These are phyloP conservation scores for Penicillium canariense DNA, from an alignment of 495 filamentous ascomycete species.

Conservation along the genomic window DNA sequence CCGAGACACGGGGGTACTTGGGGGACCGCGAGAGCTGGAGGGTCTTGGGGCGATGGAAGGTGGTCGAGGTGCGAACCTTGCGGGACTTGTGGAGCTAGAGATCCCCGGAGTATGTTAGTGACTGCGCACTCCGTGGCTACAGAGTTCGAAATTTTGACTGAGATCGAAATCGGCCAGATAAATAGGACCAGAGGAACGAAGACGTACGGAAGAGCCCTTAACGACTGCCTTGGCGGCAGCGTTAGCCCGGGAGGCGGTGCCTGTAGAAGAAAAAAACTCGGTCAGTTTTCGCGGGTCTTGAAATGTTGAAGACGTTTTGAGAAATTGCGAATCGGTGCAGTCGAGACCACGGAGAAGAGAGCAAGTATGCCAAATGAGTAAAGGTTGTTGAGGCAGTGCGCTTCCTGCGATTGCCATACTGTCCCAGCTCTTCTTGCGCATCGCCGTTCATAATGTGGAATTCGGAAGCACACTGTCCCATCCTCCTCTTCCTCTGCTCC, in stretches of 20 bases:
- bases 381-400: neutral
- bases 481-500: constrained; percentile 6
- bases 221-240: constrained; percentile 92
- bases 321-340: constrained; percentile 15
- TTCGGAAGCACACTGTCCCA: constrained; percentile 11
- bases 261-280: constrained; percentile 41
- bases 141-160: neutral
- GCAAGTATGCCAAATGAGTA: neutral
- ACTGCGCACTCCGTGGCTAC: neutral
- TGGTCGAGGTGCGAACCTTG: constrained; percentile 89
- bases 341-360: constrained; percentile 1
- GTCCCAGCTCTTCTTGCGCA: neutral
- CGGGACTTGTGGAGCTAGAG: constrained; percentile 67
- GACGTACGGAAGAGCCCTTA: constrained; percentile 69
- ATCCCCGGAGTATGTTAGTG: constrained; percentile 5
- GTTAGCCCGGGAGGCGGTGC: constrained; percentile 71
- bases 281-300: constrained; percentile 8
- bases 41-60: constrained; percentile 97
- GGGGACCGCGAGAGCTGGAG: constrained; percentile 84
- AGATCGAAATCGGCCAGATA: neutral
- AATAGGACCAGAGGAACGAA: neutral
- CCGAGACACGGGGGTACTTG: constrained; percentile 95
- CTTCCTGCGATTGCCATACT: neutral
- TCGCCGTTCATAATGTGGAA: constrained; percentile 10
- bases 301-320: neutral